Percentiles rank a stretch among this genome's conserved stretches.
Evolutionary conservation across 202 grass and related monocot species (phyloP).

Genomic region (Setaria italica): DNA sequence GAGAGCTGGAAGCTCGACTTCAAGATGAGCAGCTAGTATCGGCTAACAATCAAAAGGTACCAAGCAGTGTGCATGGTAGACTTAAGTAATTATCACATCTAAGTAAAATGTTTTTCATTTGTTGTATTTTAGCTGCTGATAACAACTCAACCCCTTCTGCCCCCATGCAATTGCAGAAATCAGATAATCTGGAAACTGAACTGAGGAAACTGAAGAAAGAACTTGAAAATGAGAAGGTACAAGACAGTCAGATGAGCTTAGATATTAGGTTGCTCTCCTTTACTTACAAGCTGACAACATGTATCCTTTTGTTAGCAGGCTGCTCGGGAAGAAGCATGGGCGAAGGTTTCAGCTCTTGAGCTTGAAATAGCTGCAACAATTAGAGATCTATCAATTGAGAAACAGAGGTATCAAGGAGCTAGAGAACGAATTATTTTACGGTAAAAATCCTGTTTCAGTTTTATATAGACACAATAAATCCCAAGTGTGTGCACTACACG

Average conservation of each 20-base stretch:
- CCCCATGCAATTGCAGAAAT: conserved; percentile 69
- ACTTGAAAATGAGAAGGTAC: conserved; percentile 97
- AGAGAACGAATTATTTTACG: conserved; percentile 90
- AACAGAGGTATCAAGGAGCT: conserved; percentile 95
- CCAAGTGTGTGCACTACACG: conserved; percentile 34
- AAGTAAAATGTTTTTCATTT: conserved; percentile 9
- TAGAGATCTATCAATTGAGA: conserved; percentile 88
- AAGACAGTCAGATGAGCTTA: conserved; percentile 43
- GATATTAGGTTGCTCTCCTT: conserved; percentile 27
- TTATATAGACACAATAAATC: conserved; percentile 16
- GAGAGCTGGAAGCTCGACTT: conserved; percentile 77
- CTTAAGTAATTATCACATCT: conserved; percentile 36
- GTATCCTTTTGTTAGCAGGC: conserved; percentile 78
- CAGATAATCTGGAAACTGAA: conserved; percentile 74
- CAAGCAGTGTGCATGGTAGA: conserved; percentile 23
- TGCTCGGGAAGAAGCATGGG: conserved; percentile 95
- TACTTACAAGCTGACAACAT: conserved; percentile 59
- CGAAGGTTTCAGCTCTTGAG: conserved; percentile 89
- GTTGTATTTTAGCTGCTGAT: conserved; percentile 3
- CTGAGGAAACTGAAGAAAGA: conserved; percentile 74
- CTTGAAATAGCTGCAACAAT: conserved; percentile 94
- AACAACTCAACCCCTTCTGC: conserved; percentile 1
- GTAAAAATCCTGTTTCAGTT: conserved; percentile 56
- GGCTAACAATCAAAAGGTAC: conserved; percentile 73
- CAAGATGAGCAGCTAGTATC: conserved; percentile 75